Percentiles rank a stretch among this genome's conserved stretches.
Conservation (phyloP, 2,329 filamentous ascomycete species). For the Elsinoe batatas region DNA sequence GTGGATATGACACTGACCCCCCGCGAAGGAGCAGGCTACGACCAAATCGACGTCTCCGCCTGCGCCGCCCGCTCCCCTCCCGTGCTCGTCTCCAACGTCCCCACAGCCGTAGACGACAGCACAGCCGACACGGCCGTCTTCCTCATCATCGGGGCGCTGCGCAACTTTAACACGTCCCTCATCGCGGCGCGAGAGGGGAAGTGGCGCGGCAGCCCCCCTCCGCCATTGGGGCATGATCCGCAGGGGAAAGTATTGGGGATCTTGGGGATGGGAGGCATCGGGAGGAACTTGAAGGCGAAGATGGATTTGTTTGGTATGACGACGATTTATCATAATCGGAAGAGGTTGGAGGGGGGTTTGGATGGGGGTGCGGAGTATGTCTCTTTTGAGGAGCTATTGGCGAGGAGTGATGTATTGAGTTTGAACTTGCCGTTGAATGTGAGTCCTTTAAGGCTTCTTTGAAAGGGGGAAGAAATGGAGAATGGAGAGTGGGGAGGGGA, state of each 20-base stretch:
- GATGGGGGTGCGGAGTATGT: slow-evolving; percentile 55
- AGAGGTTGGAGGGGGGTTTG: slow-evolving; percentile 45
- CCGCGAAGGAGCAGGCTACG: slow-evolving; percentile 66
- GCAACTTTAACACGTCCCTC: slow-evolving; percentile 62
- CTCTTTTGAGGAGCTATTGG: slow-evolving; percentile 61
- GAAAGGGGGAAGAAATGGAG: not conserved
- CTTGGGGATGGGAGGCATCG: slow-evolving; percentile 79
- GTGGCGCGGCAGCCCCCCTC: slow-evolving; percentile 52
- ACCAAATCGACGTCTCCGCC: slow-evolving; percentile 65
- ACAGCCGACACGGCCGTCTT: slow-evolving; percentile 77
- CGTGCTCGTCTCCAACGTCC: slow-evolving; percentile 69
- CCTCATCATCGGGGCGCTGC: slow-evolving; percentile 67
- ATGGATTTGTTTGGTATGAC: slow-evolving; percentile 67
- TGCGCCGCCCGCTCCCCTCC: slow-evolving; percentile 52
- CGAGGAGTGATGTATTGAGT: slow-evolving; percentile 64
- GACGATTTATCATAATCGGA: slow-evolving; percentile 66
- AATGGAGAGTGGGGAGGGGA: not conserved
- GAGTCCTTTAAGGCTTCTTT: slow-evolving; percentile 28
- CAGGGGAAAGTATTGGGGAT: slow-evolving; percentile 71
- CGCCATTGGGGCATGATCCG: slow-evolving; percentile 62
- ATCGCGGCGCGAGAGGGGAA: slow-evolving; percentile 52
- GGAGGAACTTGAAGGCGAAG: slow-evolving; percentile 64
- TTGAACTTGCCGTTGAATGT: slow-evolving; percentile 76
- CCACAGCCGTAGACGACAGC: slow-evolving; percentile 70
- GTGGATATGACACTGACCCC: not conserved